Evolutionary conservation across 192 early-diverging fungal species (phyloP), one percentile per base, ranked within the genome.

Genomic region (Gaertneriomyces sp.): DNA sequence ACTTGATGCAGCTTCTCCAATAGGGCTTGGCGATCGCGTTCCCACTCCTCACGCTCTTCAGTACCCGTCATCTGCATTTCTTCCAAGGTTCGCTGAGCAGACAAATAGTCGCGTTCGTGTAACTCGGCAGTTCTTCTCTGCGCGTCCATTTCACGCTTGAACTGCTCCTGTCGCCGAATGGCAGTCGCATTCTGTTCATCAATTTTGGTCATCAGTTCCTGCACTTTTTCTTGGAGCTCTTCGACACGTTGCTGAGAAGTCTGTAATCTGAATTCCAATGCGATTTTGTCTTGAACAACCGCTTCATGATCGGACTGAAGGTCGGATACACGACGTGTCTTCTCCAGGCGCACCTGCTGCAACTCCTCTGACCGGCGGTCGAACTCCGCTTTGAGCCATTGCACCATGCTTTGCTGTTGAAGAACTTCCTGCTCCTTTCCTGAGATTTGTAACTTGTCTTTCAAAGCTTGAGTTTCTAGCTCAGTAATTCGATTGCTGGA

Each of bases 341-440:
- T 87, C 14, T 85, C 76, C 39, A 77, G 70, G 19, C 86, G 75
- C 60, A 86, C 86, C 5, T 61, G 68, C 46, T 66, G 68, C 33
- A 87, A 63, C 42, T 87, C 78, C 10, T 71, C 72, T 1, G 75
- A 46, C 58, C 86, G 84, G 7, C 81, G 72, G n/a, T 71, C 72
- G 53, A 90, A 68, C 60, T 92, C 89, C n/a, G 76, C 74, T 69
- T 82, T 88, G 16, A 85, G 64, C 90, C 88, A 92, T 8, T 82
- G 77, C 20, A 72, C 75, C 58, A 83, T 81, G 61, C 78, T 79
- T 45, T 79, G 76, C 19, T 81, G 63, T 66, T 89, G 72, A 10
- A 79, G 76, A 9, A 85, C 51, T 57, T 88, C 83, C 72, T 90
- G 84, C 44, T 88, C 80, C 40, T 62, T 25, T 17, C 44, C 39